Conservation (phyloP, 208 protist species). For the Wallacemonas sp. region DNA sequence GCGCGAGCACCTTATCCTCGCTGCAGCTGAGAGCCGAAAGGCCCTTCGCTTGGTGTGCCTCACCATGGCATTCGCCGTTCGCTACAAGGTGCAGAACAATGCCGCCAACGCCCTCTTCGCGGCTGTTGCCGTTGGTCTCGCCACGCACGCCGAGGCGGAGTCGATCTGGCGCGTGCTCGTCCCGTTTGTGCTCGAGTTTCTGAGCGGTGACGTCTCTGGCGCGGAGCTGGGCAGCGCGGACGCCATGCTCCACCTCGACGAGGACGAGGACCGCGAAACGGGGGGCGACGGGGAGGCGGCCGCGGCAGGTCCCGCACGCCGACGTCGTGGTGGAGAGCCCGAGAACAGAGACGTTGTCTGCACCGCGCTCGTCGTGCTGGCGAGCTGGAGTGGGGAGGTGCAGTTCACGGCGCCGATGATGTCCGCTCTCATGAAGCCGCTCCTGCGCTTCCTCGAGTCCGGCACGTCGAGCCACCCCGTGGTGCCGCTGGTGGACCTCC, state of each 20-base stretch:
- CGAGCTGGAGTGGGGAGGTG: conserved; percentile 67
- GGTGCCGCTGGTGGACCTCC: conserved; percentile 55
- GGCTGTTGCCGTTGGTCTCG: conserved; percentile 60
- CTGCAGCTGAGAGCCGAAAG: conserved; percentile 74
- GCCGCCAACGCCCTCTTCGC: conserved; percentile 83
- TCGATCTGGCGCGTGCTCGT: conserved; percentile 72
- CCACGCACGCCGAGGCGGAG: conserved; percentile 60
- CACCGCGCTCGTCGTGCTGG: conserved; percentile 71
- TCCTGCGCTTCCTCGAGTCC: conserved; percentile 40
- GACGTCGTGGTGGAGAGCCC: neutral
- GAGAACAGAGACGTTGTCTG: conserved; percentile 52
- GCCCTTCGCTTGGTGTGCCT: conserved; percentile 69
- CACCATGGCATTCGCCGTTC: conserved; percentile 49
- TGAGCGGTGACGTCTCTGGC: conserved; percentile 32
- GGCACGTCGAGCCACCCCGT: conserved; percentile 9
- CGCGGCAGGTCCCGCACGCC: conserved; percentile 14
- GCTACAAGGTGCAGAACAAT: conserved; percentile 52
- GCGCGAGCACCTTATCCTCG: conserved; percentile 70
- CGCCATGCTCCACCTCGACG: conserved; percentile 14
- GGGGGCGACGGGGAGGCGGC: neutral
- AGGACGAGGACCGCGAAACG: conserved; percentile 6
- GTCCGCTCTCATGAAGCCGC: conserved; percentile 55
- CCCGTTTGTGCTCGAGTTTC: conserved; percentile 74
- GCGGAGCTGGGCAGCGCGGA: conserved; percentile 24
- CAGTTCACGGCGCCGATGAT: conserved; percentile 66